Evolutionary conservation across 805 yeast species (phyloP), one percentile per base, ranked within the genome.

Genomic region (Dipodascopsis uninucleata): DNA sequence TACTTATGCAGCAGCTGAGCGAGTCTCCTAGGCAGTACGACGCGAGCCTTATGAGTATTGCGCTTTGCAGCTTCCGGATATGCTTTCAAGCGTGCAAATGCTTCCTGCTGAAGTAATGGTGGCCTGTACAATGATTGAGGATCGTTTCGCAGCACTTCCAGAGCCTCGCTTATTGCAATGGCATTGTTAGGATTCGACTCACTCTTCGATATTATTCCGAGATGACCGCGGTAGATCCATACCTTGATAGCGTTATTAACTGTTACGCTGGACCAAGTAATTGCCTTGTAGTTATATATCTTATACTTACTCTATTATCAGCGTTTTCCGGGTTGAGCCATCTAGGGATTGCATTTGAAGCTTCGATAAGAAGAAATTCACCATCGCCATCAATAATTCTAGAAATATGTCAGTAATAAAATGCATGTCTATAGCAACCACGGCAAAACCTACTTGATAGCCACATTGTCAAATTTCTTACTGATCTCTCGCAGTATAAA

Each of bases 331-430:
- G 78, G 5, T 63, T 66, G 7, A 75, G 55, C 74, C 79, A 75
- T 4, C 64, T 63, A 0, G 80, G 79, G 1, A 78, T 46, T 1
- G 52, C 44, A 3, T 77, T 74, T 28, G 72, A 66, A 1, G 74
- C 69, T 48, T 77, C 81, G 6, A 75, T 68, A 35, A 81, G 57
- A 7, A 79, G 39, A 36, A 75, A 72, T 46, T 81, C 86, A 5
- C 80, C 77, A 36, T 76, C 82, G 1, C 71, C 69, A 55, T 79
- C 85, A 47, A 67, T 32, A 18, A 63, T 40, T n/a, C 10, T 14
- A n/a, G n/a, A n/a, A n/a, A n/a, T n/a, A n/a, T n/a, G n/a, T n/a
- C n/a, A n/a, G n/a, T n/a, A n/a, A n/a, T n/a, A n/a, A n/a, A n/a
- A n/a, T n/a, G n/a, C n/a, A n/a, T n/a, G n/a, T n/a, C n/a, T n/a